phyloP scores from a whole-genome alignment of 441 rosid genomes.

The Adansonia rubrostipa region DNA sequence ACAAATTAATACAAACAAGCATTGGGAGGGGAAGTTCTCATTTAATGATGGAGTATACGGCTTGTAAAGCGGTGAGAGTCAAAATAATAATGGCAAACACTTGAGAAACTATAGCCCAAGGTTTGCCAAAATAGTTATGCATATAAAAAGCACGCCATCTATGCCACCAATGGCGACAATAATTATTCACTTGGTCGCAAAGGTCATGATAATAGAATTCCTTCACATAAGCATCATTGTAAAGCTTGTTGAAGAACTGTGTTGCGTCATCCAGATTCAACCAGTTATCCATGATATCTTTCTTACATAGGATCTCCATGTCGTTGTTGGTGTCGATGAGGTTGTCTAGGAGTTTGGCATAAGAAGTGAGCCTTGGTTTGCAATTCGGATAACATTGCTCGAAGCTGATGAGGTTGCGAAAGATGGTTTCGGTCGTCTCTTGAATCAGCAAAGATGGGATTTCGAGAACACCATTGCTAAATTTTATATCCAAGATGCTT shows the following conservation, averaged over 20 bases:
- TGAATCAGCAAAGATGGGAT: conserved; percentile 17
- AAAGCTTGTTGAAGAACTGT: conserved; percentile 38
- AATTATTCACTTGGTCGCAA: conserved; percentile 25
- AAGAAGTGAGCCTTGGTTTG: conserved; percentile 28
- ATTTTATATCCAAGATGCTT: neutral
- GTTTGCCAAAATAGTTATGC: conserved; percentile 27
- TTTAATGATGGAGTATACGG: neutral
- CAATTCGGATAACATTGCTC: conserved; percentile 41
- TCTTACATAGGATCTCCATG: conserved; percentile 26
- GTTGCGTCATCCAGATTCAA: conserved; percentile 36
- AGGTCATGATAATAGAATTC: conserved; percentile 25
- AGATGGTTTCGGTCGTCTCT: conserved; percentile 13
- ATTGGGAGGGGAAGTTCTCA: conserved; percentile 8
- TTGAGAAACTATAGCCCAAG: conserved; percentile 34
- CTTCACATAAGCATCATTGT: conserved; percentile 30
- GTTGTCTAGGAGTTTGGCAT: conserved; percentile 33
- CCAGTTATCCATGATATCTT: conserved; percentile 28
- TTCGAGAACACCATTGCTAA: conserved; percentile 22
- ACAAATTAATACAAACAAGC: neutral
- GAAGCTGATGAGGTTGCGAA: conserved; percentile 40
- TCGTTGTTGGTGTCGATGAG: conserved; percentile 38
- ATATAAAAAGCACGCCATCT: conserved; percentile 28
- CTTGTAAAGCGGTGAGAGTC: conserved; percentile 5
- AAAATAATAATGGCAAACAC: conserved; percentile 29
- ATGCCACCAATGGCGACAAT: conserved; percentile 27